These are phyloP conservation scores for Senna tora DNA, from an alignment of 306 rosid species.

Conservation along the genomic window DNA sequence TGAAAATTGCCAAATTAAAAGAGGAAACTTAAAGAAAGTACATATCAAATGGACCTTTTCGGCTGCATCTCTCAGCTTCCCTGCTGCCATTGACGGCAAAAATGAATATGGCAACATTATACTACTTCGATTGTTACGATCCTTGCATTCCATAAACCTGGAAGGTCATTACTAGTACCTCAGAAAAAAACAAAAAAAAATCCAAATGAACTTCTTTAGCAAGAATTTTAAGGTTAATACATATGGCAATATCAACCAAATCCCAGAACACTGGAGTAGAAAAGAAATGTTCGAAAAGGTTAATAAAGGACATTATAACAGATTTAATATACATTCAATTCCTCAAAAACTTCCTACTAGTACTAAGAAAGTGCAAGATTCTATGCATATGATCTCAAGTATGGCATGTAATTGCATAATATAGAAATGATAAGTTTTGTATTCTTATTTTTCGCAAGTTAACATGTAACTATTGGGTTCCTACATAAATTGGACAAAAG, in stretches of 20 bases:
- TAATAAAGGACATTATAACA: background rate
- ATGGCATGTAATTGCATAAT: background rate
- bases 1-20: constrained; percentile 3
- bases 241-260: background rate
- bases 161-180: constrained; percentile 33
- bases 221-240: constrained; percentile 14
- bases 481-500: background rate
- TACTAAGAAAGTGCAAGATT: background rate
- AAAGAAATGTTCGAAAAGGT: background rate
- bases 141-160: constrained; percentile 99
- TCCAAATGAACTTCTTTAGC: constrained; percentile 3
- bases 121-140: constrained; percentile 79
- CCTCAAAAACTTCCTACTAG: background rate
- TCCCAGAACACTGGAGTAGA: background rate
- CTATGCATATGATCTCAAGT: background rate
- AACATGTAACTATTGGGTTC: background rate
- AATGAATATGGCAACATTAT: constrained; percentile 76
- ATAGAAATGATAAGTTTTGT: constrained; percentile 5
- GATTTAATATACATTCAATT: background rate
- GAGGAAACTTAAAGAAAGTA: constrained; percentile 26
- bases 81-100: constrained; percentile 80
- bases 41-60: constrained; percentile 61
- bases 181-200: background rate
- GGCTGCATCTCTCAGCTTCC: constrained; percentile 72
- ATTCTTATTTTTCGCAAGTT: background rate